Evolutionary conservation across 148 eudicot genomes (phyloP).

Genomic region (Cornus controversa): DNA sequence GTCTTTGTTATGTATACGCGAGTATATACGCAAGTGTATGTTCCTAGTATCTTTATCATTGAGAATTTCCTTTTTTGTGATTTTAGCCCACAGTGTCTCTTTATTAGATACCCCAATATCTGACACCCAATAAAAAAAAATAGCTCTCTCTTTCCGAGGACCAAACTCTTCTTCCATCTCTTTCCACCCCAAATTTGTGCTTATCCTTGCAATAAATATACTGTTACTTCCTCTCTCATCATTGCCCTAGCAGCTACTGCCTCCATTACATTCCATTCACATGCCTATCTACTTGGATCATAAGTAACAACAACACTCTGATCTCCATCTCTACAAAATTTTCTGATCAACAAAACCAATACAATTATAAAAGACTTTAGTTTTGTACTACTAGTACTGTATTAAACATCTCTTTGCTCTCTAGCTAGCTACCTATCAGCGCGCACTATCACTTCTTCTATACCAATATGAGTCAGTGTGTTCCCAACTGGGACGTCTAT

Average conservation of each 20-base stretch:
- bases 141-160: not conserved
- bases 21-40: too few relatives aligned
- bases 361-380: too few relatives aligned
- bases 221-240: not conserved
- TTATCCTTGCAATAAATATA: not conserved
- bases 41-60: too few relatives aligned
- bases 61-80: too few relatives aligned
- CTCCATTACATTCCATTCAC: not conserved
- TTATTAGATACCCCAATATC: not conserved
- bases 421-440: not conserved
- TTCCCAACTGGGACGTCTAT: slow-evolving; percentile 57
- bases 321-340: not conserved
- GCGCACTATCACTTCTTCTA: not conserved
- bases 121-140: not conserved
- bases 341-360: too few relatives aligned
- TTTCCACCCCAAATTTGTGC: not conserved
- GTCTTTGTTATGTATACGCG: too few relatives aligned
- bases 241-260: not conserved
- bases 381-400: too few relatives aligned
- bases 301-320: too few relatives aligned
- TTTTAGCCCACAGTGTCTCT: not conserved
- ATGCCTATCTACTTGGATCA: too few relatives aligned
- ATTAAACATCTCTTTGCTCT: too few relatives aligned
- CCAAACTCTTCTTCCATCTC: too few relatives aligned
- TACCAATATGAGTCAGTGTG: slow-evolving; percentile 60